Evolutionary conservation across 768 basidiomycete genomes (phyloP).

Genomic region (Boletus vermiculosoides): DNA sequence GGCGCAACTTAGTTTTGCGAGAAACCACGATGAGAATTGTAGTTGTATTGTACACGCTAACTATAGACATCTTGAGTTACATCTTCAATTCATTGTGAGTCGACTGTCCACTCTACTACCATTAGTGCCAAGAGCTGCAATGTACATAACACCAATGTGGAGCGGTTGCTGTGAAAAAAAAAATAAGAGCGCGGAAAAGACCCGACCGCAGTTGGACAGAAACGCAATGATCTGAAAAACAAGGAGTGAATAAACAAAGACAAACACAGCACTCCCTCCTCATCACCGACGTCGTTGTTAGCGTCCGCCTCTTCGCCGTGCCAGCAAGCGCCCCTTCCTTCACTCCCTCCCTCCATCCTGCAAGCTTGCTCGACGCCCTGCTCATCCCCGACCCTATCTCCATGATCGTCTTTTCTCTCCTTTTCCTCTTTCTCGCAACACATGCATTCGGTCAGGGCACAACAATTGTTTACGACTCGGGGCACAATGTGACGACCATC

Average conservation of each 20-base stretch:
- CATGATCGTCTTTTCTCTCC: constrained; percentile 24
- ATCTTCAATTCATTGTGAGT: not conserved
- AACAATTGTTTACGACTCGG: constrained; percentile 39
- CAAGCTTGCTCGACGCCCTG: not conserved
- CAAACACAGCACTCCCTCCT: constrained; percentile 23
- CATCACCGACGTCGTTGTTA: constrained; percentile 35
- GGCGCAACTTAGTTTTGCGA: not conserved
- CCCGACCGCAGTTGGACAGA: not conserved
- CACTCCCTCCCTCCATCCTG: not conserved
- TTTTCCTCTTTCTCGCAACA: constrained; percentile 26
- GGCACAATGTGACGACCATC: constrained; percentile 69
- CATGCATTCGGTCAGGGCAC: constrained; percentile 34
- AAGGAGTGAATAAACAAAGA: constrained; percentile 20
- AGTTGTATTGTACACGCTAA: not conserved
- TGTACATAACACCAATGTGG: not conserved
- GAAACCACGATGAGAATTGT: not conserved
- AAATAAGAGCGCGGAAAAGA: not conserved
- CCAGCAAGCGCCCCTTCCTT: constrained; percentile 6
- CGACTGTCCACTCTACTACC: no score
- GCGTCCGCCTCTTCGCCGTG: constrained; percentile 14
- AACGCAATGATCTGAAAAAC: constrained; percentile 8
- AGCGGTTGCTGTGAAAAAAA: not conserved
- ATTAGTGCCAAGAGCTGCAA: not conserved
- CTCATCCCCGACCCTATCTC: not conserved
- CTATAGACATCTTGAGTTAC: not conserved